phyloP scores from a whole-genome alignment of 768 basidiomycete genomes.

The Panus rudis region DNA sequence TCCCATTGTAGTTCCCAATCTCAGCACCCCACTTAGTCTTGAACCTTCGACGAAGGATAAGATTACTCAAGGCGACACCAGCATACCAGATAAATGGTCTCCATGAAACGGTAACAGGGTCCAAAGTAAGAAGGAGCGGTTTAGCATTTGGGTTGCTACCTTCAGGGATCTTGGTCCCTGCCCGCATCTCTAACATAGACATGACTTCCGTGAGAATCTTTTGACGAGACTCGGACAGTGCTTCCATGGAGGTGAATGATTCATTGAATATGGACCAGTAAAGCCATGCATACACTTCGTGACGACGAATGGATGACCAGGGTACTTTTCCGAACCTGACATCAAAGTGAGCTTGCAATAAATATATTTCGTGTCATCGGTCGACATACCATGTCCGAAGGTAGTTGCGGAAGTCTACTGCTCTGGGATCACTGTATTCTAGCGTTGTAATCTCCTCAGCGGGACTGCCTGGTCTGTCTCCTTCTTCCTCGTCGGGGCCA shows the following conservation, averaged over 20 bases:
- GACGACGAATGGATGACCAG: constrained; percentile 62
- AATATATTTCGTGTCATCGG: neutral
- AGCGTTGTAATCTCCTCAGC: constrained; percentile 52
- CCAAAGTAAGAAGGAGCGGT: constrained; percentile 69
- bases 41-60: constrained; percentile 38
- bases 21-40: constrained; percentile 34
- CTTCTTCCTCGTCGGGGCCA: constrained; percentile 47
- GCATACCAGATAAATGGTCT: constrained; percentile 67
- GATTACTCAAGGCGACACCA: constrained; percentile 42
- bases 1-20: constrained; percentile 45
- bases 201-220: constrained; percentile 53
- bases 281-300: constrained; percentile 67
- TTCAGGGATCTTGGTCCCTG: constrained; percentile 57
- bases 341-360: neutral
- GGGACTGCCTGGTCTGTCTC: constrained; percentile 51
- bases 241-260: constrained; percentile 44
- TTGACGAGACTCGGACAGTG: constrained; percentile 39
- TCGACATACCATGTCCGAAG: constrained; percentile 46
- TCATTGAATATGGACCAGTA: constrained; percentile 80
- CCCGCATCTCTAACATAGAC: constrained; percentile 59
- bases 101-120: constrained; percentile 60
- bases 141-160: constrained; percentile 45
- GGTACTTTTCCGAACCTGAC: constrained; percentile 68
- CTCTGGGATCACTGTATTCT: constrained; percentile 59
- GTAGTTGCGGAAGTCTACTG: constrained; percentile 63